Evolutionary conservation across 225 moss, liverwort and hornwort genomes (phyloP).

Genomic region (Thuidium tamariscinum): DNA sequence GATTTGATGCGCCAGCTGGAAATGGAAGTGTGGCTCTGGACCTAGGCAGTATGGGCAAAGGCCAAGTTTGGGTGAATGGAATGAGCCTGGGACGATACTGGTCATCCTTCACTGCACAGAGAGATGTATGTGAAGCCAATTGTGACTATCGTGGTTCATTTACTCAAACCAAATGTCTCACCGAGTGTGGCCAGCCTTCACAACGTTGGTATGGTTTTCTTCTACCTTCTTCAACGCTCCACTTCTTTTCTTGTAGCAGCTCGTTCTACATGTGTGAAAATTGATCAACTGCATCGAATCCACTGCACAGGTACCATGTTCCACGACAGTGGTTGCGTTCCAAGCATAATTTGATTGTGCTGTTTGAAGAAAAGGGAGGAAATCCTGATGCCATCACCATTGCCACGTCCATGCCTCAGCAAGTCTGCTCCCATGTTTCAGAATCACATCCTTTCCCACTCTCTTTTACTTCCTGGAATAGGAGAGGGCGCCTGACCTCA

Average conservation of each 20-base stretch:
- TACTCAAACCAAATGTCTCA: conserved; percentile 34
- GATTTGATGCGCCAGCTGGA: conserved; percentile 61
- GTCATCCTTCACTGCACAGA: conserved; percentile 38
- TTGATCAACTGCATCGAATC: not conserved
- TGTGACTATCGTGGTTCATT: conserved; percentile 69
- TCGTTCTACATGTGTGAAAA: not conserved
- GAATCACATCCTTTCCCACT: conserved; percentile 48
- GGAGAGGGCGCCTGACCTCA: not conserved
- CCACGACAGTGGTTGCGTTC: conserved; percentile 74
- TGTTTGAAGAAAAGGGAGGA: conserved; percentile 80
- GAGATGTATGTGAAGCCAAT: conserved; percentile 22
- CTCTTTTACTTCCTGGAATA: conserved; percentile 17
- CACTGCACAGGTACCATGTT: conserved; percentile 58
- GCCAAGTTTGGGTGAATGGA: conserved; percentile 87
- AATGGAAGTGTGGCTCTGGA: conserved; percentile 47
- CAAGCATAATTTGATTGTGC: conserved; percentile 58
- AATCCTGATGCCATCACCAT: conserved; percentile 48
- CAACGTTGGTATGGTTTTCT: conserved; percentile 48
- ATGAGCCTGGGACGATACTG: conserved; percentile 66
- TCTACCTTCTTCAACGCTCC: not conserved
- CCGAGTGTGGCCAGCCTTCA: conserved; percentile 57
- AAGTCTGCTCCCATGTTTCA: conserved; percentile 49
- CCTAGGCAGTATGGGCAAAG: conserved; percentile 70
- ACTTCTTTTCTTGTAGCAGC: not conserved
- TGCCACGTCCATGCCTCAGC: conserved; percentile 14